Evolutionary conservation across 345 rosid species (phyloP).

Genomic region (Eucalyptus curtisii): DNA sequence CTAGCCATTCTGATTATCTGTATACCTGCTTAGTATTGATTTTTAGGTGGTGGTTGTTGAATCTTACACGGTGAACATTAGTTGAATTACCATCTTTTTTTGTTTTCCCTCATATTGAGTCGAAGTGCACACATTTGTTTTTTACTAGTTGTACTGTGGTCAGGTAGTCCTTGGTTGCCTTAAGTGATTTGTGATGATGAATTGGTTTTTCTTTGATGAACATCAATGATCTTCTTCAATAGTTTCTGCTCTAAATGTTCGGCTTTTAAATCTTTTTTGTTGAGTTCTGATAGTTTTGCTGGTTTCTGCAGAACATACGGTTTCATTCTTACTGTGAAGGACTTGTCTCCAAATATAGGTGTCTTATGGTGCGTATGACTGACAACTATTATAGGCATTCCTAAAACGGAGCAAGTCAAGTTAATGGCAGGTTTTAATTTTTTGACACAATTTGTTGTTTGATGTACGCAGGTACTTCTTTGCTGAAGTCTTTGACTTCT

Average conservation of each 20-base stretch:
- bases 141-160: neutral
- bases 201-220: neutral
- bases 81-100: neutral
- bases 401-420: neutral
- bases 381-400: neutral
- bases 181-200: neutral
- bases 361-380: conserved; percentile 59
- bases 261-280: neutral
- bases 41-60: neutral
- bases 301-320: conserved; percentile 69
- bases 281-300: neutral
- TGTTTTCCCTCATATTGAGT: neutral
- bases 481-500: conserved; percentile 90
- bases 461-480: conserved; percentile 77
- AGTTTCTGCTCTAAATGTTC: neutral
- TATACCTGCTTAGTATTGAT: neutral
- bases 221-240: too few species aligned
- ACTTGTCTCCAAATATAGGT: conserved; percentile 89
- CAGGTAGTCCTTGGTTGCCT: neutral
- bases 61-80: neutral
- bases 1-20: neutral
- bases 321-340: conserved; percentile 87
- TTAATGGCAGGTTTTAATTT: neutral
- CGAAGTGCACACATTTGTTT: neutral
- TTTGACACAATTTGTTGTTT: neutral